A percentile compares a stretch with the other conserved stretches of the same genome.
Conservation (phyloP, 768 basidiomycete genomes). For the Kwoniella sp. region DNA sequence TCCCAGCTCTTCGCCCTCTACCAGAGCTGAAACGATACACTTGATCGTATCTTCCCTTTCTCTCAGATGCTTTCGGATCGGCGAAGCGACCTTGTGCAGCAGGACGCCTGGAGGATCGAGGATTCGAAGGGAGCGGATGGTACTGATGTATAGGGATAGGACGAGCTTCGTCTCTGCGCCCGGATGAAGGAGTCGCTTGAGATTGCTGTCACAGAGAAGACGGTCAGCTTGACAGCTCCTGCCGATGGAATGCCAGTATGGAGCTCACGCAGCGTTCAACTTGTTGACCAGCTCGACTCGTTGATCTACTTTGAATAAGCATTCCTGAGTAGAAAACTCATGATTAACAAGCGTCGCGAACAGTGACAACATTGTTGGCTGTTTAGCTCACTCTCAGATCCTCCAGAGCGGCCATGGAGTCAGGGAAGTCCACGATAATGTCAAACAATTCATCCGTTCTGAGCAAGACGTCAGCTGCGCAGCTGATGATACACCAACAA, state of each 20-base stretch:
- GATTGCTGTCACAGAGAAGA: conserved; percentile 63
- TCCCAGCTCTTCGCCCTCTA: conserved; percentile 80
- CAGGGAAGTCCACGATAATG: conserved; percentile 92
- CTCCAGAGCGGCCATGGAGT: conserved; percentile 77
- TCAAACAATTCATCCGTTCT: conserved; percentile 80
- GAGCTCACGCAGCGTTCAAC: conserved; percentile 74
- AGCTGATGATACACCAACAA: background rate
- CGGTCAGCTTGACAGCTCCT: conserved; percentile 2
- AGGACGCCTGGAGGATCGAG: conserved; percentile 91
- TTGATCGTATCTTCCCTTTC: conserved; percentile 85
- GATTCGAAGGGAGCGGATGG: conserved; percentile 84
- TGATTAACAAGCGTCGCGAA: background rate
- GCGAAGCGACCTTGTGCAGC: conserved; percentile 89
- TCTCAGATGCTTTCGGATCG: conserved; percentile 83
- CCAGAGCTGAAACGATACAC: conserved; percentile 85
- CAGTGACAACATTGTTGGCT: no score
- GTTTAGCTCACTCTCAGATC: conserved; percentile 72
- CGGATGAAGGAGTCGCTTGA: conserved; percentile 86
- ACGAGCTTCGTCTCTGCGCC: conserved; percentile 94
- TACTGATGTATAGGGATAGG: conserved; percentile 83
- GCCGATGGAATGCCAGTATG: background rate
- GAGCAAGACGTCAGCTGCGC: conserved; percentile 31
- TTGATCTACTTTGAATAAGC: conserved; percentile 56
- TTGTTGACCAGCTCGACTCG: conserved; percentile 72
- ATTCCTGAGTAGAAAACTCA: conserved; percentile 41